Evolutionary conservation across 495 filamentous ascomycete genomes (phyloP), one percentile per base, ranked within the genome.

Genomic region (Hyaloscypha variabilis): DNA sequence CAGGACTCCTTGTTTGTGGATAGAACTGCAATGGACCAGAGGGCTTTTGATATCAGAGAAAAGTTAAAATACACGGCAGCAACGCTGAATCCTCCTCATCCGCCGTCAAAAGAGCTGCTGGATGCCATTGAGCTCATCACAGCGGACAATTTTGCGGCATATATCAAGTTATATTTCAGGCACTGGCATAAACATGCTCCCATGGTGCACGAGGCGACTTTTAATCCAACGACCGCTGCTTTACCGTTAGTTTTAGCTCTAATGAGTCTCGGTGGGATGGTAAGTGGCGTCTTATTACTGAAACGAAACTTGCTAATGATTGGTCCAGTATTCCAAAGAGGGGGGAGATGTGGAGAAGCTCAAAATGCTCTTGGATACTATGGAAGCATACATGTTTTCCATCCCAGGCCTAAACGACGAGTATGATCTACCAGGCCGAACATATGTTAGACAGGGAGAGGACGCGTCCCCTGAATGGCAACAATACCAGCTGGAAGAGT

Each of bases 121-220:
- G 65, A 68, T 10, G 65, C 68, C 11, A 60, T 70, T 49, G 59
- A 68, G 21, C 19, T 63, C 8, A 69, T 73, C 4, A 70, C 65
- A 0, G 68, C 49, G 8, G 54, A 60, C 30, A 68, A 55, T 53
- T 67, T 73, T 62, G 68, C 60, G 13, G 54, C 21, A 21, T 68
- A 66, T 52, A 65, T 68, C 14, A 68, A 67, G 36, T 63, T 70
- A 30, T 73, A 73, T 56, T 73, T 73, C 34, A 34, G 66, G 31
- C 67, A 73, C 52, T 73, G 67, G 67, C 68, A 73, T 50, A 70
- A 70, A 50, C 71, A 73, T 63, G 71, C 24, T 13, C 67, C 71
- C 6, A 66, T 73, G 54, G 58, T 73, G 2, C 71, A 73, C 49
- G 71, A 70, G 36, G 52, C 71, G 0, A 65, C 71, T 10, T 73